Conservation (phyloP, 306 rosid genomes). For the Gillenia trifoliata region DNA sequence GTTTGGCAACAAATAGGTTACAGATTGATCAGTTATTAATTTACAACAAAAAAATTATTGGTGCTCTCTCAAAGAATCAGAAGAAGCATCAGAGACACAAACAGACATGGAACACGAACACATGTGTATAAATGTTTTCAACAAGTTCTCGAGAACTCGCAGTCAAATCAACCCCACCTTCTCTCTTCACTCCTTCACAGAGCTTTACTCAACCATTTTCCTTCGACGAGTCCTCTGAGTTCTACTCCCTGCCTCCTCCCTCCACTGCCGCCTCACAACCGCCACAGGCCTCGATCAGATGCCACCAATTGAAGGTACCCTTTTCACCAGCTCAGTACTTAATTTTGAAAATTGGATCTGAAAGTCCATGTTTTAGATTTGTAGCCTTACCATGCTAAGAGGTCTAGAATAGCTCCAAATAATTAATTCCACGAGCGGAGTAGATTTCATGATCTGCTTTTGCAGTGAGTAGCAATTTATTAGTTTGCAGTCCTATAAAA, state of each 20-base stretch:
- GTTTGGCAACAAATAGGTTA: too few species aligned
- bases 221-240: slow-evolving; percentile 78
- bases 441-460: neutral
- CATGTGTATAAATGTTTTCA: too few species aligned
- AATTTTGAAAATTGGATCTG: neutral
- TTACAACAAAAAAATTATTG: too few species aligned
- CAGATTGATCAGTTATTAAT: too few species aligned
- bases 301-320: slow-evolving; percentile 38
- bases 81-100: neutral
- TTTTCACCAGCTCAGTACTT: slow-evolving; percentile 5
- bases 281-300: slow-evolving; percentile 17
- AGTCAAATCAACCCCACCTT: slow-evolving; percentile 54
- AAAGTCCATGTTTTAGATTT: neutral
- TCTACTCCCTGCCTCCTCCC: slow-evolving; percentile 51
- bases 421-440: neutral
- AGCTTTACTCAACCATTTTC: slow-evolving; percentile 83
- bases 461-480: neutral
- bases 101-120: slow-evolving; percentile 30
- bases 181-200: slow-evolving; percentile 74
- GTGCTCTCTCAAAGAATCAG: neutral
- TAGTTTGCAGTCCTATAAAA: neutral
- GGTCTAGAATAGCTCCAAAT: neutral
- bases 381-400: neutral
- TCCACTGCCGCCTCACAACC: slow-evolving; percentile 18
- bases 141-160: slow-evolving; percentile 68